Conservation (phyloP, 768 basidiomycete genomes). For the Mycena floridula region DNA sequence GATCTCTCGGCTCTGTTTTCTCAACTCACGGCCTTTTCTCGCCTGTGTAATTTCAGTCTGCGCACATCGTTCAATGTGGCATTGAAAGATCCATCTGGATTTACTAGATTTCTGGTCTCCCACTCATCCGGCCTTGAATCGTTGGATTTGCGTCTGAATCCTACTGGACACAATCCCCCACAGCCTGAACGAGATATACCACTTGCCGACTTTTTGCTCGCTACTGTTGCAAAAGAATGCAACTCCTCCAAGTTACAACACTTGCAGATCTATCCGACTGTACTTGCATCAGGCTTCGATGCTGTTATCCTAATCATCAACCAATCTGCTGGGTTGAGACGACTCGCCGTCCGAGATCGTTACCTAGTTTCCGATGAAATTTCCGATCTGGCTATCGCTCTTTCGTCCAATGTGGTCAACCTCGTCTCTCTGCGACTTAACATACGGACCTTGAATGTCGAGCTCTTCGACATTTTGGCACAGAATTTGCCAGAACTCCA, state of each 20-base stretch:
- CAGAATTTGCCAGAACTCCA: constrained; percentile 22
- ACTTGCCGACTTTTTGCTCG: too few relatives aligned
- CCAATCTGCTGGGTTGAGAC: constrained; percentile 26
- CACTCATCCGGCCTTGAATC: too few relatives aligned
- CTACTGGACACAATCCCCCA: too few relatives aligned
- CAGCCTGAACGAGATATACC: too few relatives aligned
- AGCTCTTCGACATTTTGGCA: constrained; percentile 28
- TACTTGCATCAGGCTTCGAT: constrained; percentile 24
- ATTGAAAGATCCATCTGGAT: too few relatives aligned
- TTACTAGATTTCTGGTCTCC: too few relatives aligned
- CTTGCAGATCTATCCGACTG: constrained; percentile 38
- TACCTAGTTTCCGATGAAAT: constrained; percentile 30
- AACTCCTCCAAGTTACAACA: constrained; percentile 15
- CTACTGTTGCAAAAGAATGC: too few relatives aligned
- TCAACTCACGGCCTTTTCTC: too few relatives aligned
- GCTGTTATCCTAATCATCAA: constrained; percentile 25
- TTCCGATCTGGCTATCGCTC: constrained; percentile 15
- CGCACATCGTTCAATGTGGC: too few relatives aligned
- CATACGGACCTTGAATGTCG: constrained; percentile 22
- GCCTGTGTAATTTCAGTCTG: too few relatives aligned
- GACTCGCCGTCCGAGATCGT: constrained; percentile 32
- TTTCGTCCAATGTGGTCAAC: constrained; percentile 20
- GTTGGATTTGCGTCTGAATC: too few relatives aligned
- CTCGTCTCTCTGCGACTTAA: constrained; percentile 28
- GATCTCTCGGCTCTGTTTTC: too few relatives aligned